Evolutionary conservation across 116 monocot species (phyloP).

Genomic region (Phalaenopsis hybrid): DNA sequence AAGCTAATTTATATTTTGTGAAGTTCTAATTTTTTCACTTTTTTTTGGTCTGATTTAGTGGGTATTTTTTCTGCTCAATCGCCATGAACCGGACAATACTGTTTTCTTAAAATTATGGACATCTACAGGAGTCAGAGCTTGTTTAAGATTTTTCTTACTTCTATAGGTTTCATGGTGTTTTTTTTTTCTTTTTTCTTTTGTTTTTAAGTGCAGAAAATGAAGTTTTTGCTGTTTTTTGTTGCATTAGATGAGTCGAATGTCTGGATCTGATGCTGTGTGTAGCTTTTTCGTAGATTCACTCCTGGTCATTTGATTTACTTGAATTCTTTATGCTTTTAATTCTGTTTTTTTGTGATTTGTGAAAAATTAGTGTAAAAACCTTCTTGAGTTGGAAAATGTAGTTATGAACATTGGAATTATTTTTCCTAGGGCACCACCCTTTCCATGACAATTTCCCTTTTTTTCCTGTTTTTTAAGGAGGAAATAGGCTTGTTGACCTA

Average conservation of each 20-base stretch:
- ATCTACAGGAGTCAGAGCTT: too few relatives aligned
- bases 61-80: neutral
- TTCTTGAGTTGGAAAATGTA: neutral
- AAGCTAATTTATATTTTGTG: neutral
- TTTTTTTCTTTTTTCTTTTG: neutral
- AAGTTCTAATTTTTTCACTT: neutral
- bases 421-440: too few relatives aligned
- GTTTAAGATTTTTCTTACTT: neutral
- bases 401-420: too few relatives aligned
- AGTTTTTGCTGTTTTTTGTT: neutral
- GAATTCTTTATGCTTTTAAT: neutral
- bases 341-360: neutral
- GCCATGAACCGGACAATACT: too few relatives aligned
- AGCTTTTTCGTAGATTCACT: neutral
- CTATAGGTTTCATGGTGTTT: neutral
- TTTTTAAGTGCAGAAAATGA: neutral
- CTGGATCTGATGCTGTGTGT: neutral
- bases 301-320: slow-evolving; percentile 2
- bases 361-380: neutral
- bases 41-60: neutral
- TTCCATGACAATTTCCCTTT: too few relatives aligned
- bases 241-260: neutral
- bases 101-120: neutral
- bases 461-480: too few relatives aligned
- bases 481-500: neutral